Evolutionary conservation across 1,139 yeast species (phyloP).

Genomic region (Candida mesenterica): DNA sequence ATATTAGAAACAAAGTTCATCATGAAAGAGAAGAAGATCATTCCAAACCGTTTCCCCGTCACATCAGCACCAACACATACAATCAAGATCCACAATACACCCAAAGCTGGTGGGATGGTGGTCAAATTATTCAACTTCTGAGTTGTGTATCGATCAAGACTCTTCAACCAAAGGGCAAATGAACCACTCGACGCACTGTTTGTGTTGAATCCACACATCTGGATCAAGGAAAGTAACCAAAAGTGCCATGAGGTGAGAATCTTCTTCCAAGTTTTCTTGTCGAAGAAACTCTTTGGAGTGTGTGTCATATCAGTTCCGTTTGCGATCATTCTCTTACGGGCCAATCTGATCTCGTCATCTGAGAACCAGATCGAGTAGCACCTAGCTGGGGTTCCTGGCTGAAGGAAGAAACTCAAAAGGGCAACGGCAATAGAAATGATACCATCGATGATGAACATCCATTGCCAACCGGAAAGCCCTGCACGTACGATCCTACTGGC

Average conservation of each 20-base stretch:
- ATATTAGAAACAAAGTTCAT: constrained; percentile 17
- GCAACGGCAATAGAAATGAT: constrained; percentile 26
- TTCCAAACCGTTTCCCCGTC: constrained; percentile 26
- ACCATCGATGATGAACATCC: constrained; percentile 32
- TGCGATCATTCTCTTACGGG: constrained; percentile 24
- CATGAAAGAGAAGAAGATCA: constrained; percentile 23
- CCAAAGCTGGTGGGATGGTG: constrained; percentile 50
- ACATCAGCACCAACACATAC: constrained; percentile 32
- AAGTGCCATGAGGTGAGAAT: constrained; percentile 26
- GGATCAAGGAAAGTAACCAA: constrained; percentile 19
- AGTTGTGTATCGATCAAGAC: constrained; percentile 36
- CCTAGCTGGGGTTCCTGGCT: constrained; percentile 31
- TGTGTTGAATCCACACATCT: constrained; percentile 27
- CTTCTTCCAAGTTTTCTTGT: constrained; percentile 22
- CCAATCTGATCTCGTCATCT: constrained; percentile 28
- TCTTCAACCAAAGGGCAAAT: constrained; percentile 46
- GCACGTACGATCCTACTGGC: constrained; percentile 17
- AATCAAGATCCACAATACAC: constrained; percentile 44
- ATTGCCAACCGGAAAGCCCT: constrained; percentile 28
- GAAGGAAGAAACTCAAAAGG: constrained; percentile 22
- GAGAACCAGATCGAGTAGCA: constrained; percentile 29
- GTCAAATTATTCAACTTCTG: constrained; percentile 40
- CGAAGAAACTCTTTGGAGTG: constrained; percentile 22
- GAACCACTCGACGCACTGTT: constrained; percentile 48
- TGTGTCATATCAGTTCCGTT: constrained; percentile 23